Percentiles rank a stretch among this genome's conserved stretches.
Conservation (phyloP, 331 rosid species). For the Quercus phellos region DNA sequence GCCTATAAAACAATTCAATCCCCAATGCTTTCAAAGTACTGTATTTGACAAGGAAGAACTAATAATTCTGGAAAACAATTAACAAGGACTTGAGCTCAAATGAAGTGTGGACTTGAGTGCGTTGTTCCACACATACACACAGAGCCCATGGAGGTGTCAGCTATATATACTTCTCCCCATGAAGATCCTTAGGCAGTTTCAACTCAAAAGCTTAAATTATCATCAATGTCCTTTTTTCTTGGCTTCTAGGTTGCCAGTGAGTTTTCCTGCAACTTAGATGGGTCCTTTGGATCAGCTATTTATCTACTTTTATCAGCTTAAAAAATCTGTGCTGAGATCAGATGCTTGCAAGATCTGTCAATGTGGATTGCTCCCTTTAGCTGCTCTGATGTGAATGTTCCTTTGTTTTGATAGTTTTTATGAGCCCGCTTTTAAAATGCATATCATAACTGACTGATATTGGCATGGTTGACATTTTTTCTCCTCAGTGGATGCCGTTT, state of each 20-base stretch:
- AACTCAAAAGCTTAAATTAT: background rate
- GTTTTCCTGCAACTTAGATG: background rate
- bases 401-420: background rate
- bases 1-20: background rate
- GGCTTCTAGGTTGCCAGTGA: background rate
- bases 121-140: background rate
- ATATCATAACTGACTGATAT: background rate
- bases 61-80: background rate
- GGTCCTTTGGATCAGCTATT: background rate
- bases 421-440: background rate
- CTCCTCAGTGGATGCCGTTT: slow-evolving; percentile 62
- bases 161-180: background rate
- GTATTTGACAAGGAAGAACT: background rate
- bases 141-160: background rate
- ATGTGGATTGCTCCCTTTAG: background rate
- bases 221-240: background rate
- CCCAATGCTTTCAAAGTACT: background rate
- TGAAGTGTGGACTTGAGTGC: background rate
- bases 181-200: background rate
- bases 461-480: slow-evolving; percentile 15
- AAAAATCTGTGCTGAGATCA: background rate
- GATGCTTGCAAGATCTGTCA: background rate
- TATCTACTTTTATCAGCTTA: background rate
- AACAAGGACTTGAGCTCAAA: background rate
- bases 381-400: too few species aligned